phyloP scores from a whole-genome alignment of 192 early-diverging fungal genomes.

The Dimargaris verticillata region DNA sequence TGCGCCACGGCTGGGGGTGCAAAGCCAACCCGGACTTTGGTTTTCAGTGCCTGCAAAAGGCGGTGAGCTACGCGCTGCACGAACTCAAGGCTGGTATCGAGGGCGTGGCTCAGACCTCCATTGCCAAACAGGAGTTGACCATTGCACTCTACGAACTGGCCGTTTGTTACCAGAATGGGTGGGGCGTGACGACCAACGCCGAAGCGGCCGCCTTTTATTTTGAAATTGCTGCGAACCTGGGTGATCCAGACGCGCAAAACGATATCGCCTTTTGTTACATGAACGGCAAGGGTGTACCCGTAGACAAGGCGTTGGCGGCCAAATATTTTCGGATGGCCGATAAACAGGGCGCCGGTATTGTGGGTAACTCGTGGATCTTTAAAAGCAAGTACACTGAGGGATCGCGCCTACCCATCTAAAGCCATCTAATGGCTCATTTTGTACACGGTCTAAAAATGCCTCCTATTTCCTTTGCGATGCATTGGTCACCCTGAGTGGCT shows the following conservation, averaged over 20 bases:
- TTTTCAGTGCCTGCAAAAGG: conserved; percentile 52
- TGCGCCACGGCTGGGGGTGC: conserved; percentile 69
- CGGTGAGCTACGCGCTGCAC: conserved; percentile 43
- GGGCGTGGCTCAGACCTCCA: conserved; percentile 26
- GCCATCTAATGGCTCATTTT: no score
- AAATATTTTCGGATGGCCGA: conserved; percentile 63
- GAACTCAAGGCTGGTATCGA: conserved; percentile 40
- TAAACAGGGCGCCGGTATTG: conserved; percentile 47
- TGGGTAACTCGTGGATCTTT: conserved; percentile 74
- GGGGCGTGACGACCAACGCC: conserved; percentile 58
- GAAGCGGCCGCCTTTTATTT: conserved; percentile 61
- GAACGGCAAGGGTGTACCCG: conserved; percentile 60
- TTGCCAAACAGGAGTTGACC: conserved; percentile 46
- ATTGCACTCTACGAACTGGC: conserved; percentile 69
- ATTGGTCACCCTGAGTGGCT: no score
- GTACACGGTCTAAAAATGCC: no score
- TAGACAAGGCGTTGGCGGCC: conserved; percentile 55
- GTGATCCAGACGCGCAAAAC: conserved; percentile 64
- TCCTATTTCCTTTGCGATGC: no score
- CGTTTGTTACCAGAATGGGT: conserved; percentile 61
- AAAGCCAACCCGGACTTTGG: conserved; percentile 43
- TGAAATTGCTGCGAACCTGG: conserved; percentile 60
- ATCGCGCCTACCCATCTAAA: no score
- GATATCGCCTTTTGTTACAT: conserved; percentile 58
- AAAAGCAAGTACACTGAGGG: conserved; percentile 46